Evolutionary conservation across 371 early-diverging fungal genomes (phyloP), one percentile per base, ranked within the genome.

Genomic region (Apophysomyces variabilis): DNA sequence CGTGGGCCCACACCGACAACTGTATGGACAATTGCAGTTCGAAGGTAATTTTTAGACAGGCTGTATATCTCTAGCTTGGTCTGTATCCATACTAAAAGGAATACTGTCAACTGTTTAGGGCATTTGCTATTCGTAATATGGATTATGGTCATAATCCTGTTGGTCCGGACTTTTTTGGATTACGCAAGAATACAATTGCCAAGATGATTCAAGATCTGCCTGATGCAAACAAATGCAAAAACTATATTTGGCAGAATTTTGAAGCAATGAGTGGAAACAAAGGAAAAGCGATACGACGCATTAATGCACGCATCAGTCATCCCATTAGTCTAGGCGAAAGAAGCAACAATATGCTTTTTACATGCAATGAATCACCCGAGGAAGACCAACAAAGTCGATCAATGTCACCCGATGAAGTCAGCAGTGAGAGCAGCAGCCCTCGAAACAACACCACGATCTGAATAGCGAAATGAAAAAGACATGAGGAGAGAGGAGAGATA

Each of bases 91-190:
- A 26, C 32, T 26, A 26, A 26, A 26, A 26, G 32, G 3, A 26
- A 26, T 35, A 41, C 36, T 21, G 13, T 16, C 7, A 14, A 38
- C 11, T 26, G 16, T 3, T 35, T 57, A 72, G 77, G 54, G 77
- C 77, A 1, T 77, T 77, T 70, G 82, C 85, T 13, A 84, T 96
- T 65, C 87, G 93, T 44, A 89, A 92, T 57, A 85, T 89, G 46
- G 90, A 89, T 38, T 89, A 90, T 66, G 88, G 90, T 11, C 90
- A 90, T 57, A 89, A 90, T 21, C 91, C 92, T 0, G 91, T 91
- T 0, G 96, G 96, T 1, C 95, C 95, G 4, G 96, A 96, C 60
- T 94, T 89, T 66, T 95, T 91, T 80, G 96, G 95, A 0, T 87
- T 95, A 60, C 83, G 95, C 16, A 89, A 93, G 59, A 92, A 93